Evolutionary conservation across 2,329 filamentous ascomycete species (phyloP).

Genomic region (Thelonectria rubi): DNA sequence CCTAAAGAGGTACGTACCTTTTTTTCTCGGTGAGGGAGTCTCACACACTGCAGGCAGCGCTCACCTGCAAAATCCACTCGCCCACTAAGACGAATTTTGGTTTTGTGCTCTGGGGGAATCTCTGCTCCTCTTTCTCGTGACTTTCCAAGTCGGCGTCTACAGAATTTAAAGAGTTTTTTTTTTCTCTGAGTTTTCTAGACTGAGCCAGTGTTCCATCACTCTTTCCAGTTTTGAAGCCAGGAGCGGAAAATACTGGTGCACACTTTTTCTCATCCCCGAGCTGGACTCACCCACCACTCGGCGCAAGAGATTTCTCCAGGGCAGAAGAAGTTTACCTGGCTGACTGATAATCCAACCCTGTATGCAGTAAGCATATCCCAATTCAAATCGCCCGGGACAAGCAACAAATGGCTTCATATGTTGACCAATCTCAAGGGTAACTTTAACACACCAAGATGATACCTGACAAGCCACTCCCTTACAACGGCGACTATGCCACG

Average conservation of each 20-base stretch:
- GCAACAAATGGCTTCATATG: background rate
- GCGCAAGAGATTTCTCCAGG: too few species aligned
- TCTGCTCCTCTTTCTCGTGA: background rate
- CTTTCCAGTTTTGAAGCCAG: too few species aligned
- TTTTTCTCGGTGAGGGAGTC: background rate
- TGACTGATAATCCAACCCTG: too few species aligned
- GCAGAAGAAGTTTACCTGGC: too few species aligned
- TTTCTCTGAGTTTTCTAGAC: background rate
- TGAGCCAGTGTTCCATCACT: background rate
- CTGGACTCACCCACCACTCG: too few species aligned
- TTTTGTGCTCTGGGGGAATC: conserved; percentile 24
- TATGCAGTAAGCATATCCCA: too few species aligned
- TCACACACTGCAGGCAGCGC: background rate
- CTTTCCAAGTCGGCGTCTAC: background rate
- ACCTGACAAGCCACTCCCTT: conserved; percentile 69
- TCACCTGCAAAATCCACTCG: conserved; percentile 41
- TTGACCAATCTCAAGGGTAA: conserved; percentile 36
- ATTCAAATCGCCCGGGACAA: too few species aligned
- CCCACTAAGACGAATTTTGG: conserved; percentile 36
- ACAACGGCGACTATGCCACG: conserved; percentile 73
- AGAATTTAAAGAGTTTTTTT: background rate
- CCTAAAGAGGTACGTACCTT: conserved; percentile 30
- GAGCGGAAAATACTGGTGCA: too few species aligned
- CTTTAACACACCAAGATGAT: conserved; percentile 49
- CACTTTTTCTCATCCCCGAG: too few species aligned